A percentile compares a stretch with the other conserved stretches of the same genome.
These are phyloP conservation scores for Aspergillus hortae DNA, from an alignment of 2,329 filamentous ascomycete genomes.

Conservation along the genomic window DNA sequence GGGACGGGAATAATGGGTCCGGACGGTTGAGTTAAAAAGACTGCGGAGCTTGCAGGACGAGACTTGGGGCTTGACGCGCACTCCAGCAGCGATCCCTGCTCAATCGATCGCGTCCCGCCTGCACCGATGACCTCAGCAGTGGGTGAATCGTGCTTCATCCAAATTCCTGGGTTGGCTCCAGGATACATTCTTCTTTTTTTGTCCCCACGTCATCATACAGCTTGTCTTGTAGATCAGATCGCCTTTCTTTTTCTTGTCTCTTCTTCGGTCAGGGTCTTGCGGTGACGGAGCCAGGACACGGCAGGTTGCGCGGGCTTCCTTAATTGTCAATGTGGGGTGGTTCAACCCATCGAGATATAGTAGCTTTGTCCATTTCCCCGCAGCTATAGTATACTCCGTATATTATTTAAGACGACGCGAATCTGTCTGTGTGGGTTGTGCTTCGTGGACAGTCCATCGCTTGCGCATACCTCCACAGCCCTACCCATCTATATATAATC, in stretches of 20 bases:
- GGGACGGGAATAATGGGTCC: background rate
- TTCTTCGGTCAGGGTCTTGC: no score
- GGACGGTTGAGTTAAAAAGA: background rate
- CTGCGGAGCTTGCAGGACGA: constrained; percentile 6
- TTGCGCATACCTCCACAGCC: no score
- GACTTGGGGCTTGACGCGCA: constrained; percentile 13
- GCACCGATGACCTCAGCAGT: constrained; percentile 13
- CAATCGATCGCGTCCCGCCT: background rate
- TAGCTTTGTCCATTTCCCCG: no score
- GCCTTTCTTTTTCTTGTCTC: background rate
- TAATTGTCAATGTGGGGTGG: no score
- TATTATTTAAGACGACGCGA: no score
- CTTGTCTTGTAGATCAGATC: background rate
- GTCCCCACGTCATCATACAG: background rate
- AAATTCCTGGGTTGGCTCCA: background rate
- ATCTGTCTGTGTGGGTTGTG: no score
- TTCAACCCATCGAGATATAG: no score
- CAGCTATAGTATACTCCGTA: no score
- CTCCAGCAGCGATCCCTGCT: constrained; percentile 15
- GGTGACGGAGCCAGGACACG: no score
- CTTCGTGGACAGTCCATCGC: no score
- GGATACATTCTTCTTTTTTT: background rate
- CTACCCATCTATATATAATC: no score
- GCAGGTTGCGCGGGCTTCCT: no score
- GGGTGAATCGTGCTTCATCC: background rate